A percentile compares a stretch with the other conserved stretches of the same genome.
These are phyloP conservation scores for Chloropicon primus DNA, from an alignment of 139 green algal genomes.

Conservation along the genomic window DNA sequence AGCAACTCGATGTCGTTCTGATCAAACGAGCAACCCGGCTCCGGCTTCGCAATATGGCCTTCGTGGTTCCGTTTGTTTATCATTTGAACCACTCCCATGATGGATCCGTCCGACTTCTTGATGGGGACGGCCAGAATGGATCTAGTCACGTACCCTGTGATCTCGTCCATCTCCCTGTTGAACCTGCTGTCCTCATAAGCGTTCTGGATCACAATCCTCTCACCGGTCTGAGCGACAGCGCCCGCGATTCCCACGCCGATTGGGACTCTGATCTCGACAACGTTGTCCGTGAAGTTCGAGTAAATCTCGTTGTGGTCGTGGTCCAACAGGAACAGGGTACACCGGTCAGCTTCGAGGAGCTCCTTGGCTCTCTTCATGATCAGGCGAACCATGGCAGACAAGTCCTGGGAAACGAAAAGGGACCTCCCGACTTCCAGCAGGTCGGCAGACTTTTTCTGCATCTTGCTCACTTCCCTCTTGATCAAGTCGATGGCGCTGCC, in stretches of 20 bases:
- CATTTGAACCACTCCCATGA: not conserved
- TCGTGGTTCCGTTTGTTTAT: not conserved
- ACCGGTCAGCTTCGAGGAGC: not conserved
- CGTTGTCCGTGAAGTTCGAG: not conserved
- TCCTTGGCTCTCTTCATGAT: not conserved
- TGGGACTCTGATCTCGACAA: not conserved
- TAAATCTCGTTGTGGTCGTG: not conserved
- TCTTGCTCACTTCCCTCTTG: not conserved
- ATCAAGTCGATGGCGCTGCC: not conserved
- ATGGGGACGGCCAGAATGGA: not conserved
- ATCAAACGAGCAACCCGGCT: not conserved
- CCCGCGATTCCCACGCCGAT: not conserved
- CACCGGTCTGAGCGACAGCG: not conserved
- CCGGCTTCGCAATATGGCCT: not conserved
- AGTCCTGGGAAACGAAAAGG: not conserved
- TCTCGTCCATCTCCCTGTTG: not conserved
- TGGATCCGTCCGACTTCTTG: not conserved
- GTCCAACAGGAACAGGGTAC: not conserved
- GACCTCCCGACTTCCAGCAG: not conserved
- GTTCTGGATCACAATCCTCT: not conserved
- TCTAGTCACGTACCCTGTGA: not conserved
- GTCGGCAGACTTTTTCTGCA: not conserved
- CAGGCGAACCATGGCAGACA: not conserved
- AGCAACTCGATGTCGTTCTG: not conserved
- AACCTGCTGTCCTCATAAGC: not conserved